These are phyloP conservation scores for Dillenia turbinata DNA, from an alignment of 164 flowering plant genomes.

Conservation along the genomic window DNA sequence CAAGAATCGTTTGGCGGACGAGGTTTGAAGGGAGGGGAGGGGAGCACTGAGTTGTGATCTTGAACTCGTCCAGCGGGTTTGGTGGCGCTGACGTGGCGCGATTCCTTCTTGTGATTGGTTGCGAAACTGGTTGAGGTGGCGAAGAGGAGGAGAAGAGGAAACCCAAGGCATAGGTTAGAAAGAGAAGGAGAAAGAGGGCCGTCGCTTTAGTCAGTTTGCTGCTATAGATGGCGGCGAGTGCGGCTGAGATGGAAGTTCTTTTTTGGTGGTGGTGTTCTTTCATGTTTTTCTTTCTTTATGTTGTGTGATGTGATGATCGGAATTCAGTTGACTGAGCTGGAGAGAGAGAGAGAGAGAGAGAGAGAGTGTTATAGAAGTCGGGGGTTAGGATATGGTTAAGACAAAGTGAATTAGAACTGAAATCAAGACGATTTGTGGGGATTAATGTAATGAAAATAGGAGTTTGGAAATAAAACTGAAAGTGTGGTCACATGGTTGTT, in stretches of 20 bases:
- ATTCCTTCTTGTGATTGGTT: not conserved
- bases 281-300: no score
- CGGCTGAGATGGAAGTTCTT: no score
- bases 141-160: slow-evolving; percentile 25
- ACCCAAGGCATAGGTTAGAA: slow-evolving; percentile 34
- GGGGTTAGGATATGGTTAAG: no score
- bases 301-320: no score
- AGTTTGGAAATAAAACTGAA: no score
- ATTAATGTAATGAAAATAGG: no score
- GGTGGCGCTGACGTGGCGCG: slow-evolving; percentile 1
- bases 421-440: no score
- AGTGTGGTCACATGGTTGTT: no score
- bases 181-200: slow-evolving; percentile 25
- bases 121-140: not conserved
- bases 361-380: no score
- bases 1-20: slow-evolving; percentile 39
- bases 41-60: slow-evolving; percentile 34
- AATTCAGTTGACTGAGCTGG: no score
- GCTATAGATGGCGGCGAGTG: not conserved
- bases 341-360: no score
- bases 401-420: no score
- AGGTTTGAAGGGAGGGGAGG: slow-evolving; percentile 30
- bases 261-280: not conserved
- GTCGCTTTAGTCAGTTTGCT: slow-evolving; percentile 13
- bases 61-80: slow-evolving; percentile 28